Base-by-base conservation (phyloP, 1,139 yeast genomes). In the Suhomyces wounanorum region DNA sequence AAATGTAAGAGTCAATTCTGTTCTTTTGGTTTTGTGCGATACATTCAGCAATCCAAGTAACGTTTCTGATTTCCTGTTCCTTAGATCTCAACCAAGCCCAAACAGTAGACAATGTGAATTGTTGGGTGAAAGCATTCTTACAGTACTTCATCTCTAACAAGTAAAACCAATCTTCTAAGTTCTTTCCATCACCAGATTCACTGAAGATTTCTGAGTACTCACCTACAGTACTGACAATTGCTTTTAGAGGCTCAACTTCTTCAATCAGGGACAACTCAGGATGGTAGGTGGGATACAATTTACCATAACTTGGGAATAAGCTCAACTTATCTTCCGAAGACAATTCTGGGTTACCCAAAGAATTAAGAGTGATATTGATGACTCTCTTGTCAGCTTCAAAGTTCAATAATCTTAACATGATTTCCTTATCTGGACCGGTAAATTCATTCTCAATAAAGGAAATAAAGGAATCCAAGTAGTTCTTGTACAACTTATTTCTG, bases 11-110 rank as follows among this genome's bases (percentile, higher is more conserved):
- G 60, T 85, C 86, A 53, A 88, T 85, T 71, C 91, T 83, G 64
- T 85, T 89, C 70, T 87, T 86, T 75, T 88, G 96, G 64, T 85
- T 86, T 66, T 88, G 95, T 43, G 94, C 92, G 70, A 87, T 87
- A 75, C 99, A 95, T 74, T 95, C 99, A 44, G 98, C 96, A 55
- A 95, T 92, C 99, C 99, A 95, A 21, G 98, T 89, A 57, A 95
- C 85, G 68, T 95, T 95, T 70, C 99, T 82, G 54, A 95, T 83
- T 70, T 95, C 99, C 72, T 95, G 99, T 71, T 95, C 99, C 64
- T 89, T 88, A 17, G 96, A 85, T 71, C 91, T 87, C 66, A 95
- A 82, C 96, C 97, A 94, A 6, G 97, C 97, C 94, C 97, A 95
- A 51, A 94, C 79, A 2, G 97, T 87, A 44, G 94, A 82, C 61